Base-by-base conservation (phyloP, 805 yeast genomes). In the Spathaspora girioi region DNA sequence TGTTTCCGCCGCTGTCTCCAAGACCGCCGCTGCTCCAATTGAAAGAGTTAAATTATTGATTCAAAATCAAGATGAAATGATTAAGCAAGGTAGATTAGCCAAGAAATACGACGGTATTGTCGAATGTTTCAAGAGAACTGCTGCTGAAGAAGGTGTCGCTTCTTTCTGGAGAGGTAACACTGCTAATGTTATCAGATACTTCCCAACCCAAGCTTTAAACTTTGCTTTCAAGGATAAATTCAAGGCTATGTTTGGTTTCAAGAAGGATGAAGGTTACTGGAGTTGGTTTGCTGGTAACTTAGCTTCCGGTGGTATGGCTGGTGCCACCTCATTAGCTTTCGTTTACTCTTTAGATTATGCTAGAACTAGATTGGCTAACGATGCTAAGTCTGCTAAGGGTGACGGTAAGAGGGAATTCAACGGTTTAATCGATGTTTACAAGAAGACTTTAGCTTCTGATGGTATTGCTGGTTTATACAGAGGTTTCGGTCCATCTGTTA, bases 141-240 rank as follows among this genome's bases (percentile, higher is more conserved):
- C 92, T 61, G 87, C 88, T 65, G 89, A 87, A 64, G 97, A 91
- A 82, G 97, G 97, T 85, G 69, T 88, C 59, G 81, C 78, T 62
- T 79, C 97, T 59, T 90, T 91, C 93, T 91, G 97, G 97, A 87
- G 97, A 87, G 97, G 97, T 84, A 91, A 91, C 92, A 92, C 97
- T 62, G 97, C 97, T 69, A 91, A 91, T 80, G 97, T 91, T 74
- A 86, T 91, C 81, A 89, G 97, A 83, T 91, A 92, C 86, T 91
- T 91, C 96, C 97, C 97, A 77, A 92, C 97, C 76, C 97, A 91
- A 81, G 97, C 97, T 68, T 84, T 91, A 73, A 91, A 91, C 87
- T 92, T 91, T 70, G 97, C 97, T 69, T 92, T 91, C 93, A 92
- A 91, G 83, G 97, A 92, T 77, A 88, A 89, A 81, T 89, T 92